Conservation (phyloP, 1,284 basidiomycete species). For the Bjerkandera adusta region DNA sequence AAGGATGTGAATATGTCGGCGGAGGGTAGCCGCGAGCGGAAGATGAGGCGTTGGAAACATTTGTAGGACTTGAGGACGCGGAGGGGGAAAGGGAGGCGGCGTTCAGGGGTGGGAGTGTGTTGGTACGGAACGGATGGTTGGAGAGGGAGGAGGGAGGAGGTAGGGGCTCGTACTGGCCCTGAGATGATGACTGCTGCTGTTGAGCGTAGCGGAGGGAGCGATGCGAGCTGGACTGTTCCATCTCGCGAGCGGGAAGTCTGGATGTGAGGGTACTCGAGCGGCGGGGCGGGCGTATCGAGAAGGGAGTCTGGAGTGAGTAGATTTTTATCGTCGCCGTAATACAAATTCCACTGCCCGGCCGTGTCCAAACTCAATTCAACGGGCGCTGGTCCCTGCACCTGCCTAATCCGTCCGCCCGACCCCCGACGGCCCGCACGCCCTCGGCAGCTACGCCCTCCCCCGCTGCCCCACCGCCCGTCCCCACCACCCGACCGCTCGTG, state of each 20-base stretch:
- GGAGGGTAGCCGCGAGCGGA: slow-evolving; percentile 27
- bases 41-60: slow-evolving; percentile 5
- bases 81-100: background rate
- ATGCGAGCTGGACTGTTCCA: slow-evolving; percentile 14
- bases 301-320: background rate
- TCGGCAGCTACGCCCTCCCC: no score
- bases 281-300: slow-evolving; percentile 3
- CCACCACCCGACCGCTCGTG: no score
- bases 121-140: slow-evolving; percentile 18
- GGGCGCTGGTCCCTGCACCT: no score
- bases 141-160: slow-evolving; percentile 23
- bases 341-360: slow-evolving; percentile 4
- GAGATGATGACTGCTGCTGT: slow-evolving; percentile 10
- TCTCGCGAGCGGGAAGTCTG: background rate
- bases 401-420: no score
- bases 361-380: background rate
- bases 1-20: slow-evolving; percentile 34
- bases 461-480: no score
- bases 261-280: background rate
- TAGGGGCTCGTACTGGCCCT: slow-evolving; percentile 16
- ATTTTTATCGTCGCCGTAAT: slow-evolving; percentile 7
- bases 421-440: background rate
- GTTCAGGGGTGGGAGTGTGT: slow-evolving; percentile 21
- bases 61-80: slow-evolving; percentile 19
- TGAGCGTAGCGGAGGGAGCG: background rate